Percentiles rank a stretch among this genome's conserved stretches.
Evolutionary conservation across 2,329 filamentous ascomycete genomes (phyloP).

Genomic region (Fusarium stilboides): DNA sequence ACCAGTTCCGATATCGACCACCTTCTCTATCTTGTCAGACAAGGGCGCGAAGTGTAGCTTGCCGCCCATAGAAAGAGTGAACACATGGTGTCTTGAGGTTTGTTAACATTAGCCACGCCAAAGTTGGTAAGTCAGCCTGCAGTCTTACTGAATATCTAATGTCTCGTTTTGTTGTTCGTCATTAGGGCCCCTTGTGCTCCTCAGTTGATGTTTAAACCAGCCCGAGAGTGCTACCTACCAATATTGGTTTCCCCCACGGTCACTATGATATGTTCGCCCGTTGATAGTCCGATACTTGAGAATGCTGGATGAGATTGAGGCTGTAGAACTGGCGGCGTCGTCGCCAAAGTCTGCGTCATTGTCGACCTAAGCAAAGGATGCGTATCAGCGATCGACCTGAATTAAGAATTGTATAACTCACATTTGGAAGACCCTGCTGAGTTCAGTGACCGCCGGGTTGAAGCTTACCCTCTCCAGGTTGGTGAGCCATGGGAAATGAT

Average conservation of each 20-base stretch:
- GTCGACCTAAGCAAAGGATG: not conserved
- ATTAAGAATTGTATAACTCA: not conserved
- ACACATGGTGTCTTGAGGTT: slow-evolving; percentile 25
- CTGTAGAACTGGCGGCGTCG: slow-evolving; percentile 32
- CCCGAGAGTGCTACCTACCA: slow-evolving; percentile 14
- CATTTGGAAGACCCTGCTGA: not conserved
- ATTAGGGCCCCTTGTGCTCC: slow-evolving; percentile 25
- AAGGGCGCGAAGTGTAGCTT: slow-evolving; percentile 33
- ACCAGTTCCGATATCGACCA: slow-evolving; percentile 38
- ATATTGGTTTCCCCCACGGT: slow-evolving; percentile 27
- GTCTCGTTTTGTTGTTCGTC: slow-evolving; percentile 30
- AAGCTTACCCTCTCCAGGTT: not conserved
- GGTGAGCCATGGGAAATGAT: too few relatives aligned
- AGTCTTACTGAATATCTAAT: slow-evolving; percentile 36
- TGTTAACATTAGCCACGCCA: not conserved
- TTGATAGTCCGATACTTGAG: slow-evolving; percentile 29
- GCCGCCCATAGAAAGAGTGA: slow-evolving; percentile 23
- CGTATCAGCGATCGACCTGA: not conserved
- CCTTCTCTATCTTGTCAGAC: slow-evolving; percentile 29
- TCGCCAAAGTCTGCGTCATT: slow-evolving; percentile 35
- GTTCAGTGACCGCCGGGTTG: not conserved
- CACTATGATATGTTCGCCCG: slow-evolving; percentile 36
- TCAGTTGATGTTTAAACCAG: not conserved
- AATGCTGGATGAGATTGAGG: slow-evolving; percentile 35
- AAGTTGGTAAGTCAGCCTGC: not conserved